Evolutionary conservation across 2,329 filamentous ascomycete species (phyloP), one percentile per base, ranked within the genome.

Genomic region (Colletotrichum higginsianum): DNA sequence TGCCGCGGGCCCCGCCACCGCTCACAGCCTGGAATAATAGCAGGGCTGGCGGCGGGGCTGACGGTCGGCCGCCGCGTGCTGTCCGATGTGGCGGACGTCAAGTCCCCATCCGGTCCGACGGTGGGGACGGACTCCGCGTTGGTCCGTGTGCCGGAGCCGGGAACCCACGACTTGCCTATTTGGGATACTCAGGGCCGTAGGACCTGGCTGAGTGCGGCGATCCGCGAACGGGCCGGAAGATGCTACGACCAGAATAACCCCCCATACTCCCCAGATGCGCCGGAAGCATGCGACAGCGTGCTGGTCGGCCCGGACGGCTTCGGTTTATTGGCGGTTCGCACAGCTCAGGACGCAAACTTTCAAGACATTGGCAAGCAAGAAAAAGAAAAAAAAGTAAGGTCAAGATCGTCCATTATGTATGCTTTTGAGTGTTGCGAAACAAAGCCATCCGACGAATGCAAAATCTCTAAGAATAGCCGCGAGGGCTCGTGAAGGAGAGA

Each of bases 131-230:
- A 47, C 26, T 44, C 47, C 63, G 63, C 30, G 56, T 11, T 53
- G 38, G 53, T 47, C 62, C 67, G 63, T 61, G 49, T 40, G 44
- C 66, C 65, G 65, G 58, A 12, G 30, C 53, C 26, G 50, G 50
- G 38, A 65, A 40, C 53, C 67, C 65, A 23, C 21, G 46, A 72
- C 69, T 68, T 72, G 55, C 64, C 64, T 66, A 66, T 53, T 66
- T 16, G 46, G 64, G 64, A 61, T 35, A 5, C 2, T 18, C 3
- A 23, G 13, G 13, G 18, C 13, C n/a, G 55, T 38, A 40, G 23
- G 55, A 66, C 63, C 63, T 60, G 63, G 44, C 6, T 3, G 40
- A 12, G 6, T 0, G 18, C 26, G 46, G 6, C 15, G 44, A 38
- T 40, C 46, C 18, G 47, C 46, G 56, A 63, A 47, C 56, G 55